These are phyloP conservation scores for Wickerhamomyces sydowiorum DNA, from an alignment of 805 yeast species.

Conservation along the genomic window DNA sequence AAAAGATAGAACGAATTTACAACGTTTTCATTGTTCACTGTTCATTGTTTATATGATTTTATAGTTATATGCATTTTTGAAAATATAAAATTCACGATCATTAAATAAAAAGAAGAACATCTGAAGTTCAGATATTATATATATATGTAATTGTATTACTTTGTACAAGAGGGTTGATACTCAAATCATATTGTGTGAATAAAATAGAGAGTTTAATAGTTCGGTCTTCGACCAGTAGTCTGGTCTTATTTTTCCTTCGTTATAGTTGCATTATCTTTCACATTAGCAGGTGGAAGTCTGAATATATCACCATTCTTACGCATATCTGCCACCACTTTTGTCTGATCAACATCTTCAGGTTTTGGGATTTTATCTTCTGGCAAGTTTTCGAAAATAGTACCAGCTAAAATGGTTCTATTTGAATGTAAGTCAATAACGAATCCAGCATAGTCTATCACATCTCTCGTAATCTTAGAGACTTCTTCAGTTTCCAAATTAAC, in stretches of 20 bases:
- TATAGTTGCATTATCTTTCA: background rate
- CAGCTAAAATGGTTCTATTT: constrained; percentile 53
- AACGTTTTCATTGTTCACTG: background rate
- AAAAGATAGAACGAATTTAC: background rate
- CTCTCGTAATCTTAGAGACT: constrained; percentile 42
- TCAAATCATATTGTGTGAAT: no score
- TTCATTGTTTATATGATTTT: background rate
- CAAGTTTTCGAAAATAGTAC: constrained; percentile 59
- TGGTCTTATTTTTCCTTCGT: background rate
- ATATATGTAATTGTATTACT: no score
- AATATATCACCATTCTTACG: constrained; percentile 28
- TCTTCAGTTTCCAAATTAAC: constrained; percentile 38
- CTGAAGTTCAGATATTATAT: no score
- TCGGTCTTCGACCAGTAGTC: no score
- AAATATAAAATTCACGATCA: no score
- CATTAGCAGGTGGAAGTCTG: constrained; percentile 21
- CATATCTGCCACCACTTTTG: constrained; percentile 24
- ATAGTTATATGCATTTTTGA: background rate
- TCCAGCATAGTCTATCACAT: constrained; percentile 55
- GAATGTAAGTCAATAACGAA: constrained; percentile 57
- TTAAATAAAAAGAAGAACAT: no score
- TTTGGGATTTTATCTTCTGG: constrained; percentile 33
- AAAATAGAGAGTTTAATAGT: no score
- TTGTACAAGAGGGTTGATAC: no score
- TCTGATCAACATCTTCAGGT: constrained; percentile 24